Conservation (phyloP, 805 yeast genomes). For the Candida incommunis region DNA sequence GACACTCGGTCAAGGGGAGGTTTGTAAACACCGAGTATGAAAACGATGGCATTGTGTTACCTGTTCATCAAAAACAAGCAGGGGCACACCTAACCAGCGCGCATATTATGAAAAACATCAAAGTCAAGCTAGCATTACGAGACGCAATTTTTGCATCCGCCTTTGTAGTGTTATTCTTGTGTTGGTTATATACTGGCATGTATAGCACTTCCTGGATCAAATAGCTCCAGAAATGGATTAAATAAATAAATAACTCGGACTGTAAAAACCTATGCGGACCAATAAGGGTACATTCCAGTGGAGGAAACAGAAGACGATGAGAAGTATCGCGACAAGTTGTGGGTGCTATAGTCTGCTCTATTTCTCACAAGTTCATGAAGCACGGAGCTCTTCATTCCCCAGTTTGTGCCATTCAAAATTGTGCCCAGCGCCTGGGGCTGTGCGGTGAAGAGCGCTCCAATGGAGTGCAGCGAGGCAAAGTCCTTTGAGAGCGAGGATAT, state of each 20-base stretch:
- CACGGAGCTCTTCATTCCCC: background rate
- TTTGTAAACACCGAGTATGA: background rate
- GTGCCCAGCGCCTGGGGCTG: background rate
- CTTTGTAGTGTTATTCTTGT: conserved; percentile 42
- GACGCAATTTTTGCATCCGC: conserved; percentile 51
- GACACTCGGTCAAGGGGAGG: background rate
- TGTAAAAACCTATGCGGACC: too few species aligned
- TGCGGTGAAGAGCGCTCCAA: background rate
- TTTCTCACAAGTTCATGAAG: background rate
- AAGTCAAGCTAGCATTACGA: background rate
- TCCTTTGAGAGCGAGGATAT: background rate
- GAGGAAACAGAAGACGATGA: background rate
- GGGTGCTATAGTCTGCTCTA: background rate
- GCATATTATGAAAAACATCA: background rate
- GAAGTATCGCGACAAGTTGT: background rate
- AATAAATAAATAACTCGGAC: too few species aligned
- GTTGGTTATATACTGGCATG: background rate
- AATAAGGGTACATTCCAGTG: background rate
- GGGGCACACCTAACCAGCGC: background rate
- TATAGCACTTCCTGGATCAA: background rate
- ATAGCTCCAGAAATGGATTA: too few species aligned
- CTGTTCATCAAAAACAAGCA: conserved; percentile 1
- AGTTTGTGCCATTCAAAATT: background rate
- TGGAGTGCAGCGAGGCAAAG: background rate
- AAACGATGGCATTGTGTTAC: background rate